A percentile compares a stretch with the other conserved stretches of the same genome.
phyloP scores from a whole-genome alignment of 1,139 yeast species.

The Hansenula lynferdii region DNA sequence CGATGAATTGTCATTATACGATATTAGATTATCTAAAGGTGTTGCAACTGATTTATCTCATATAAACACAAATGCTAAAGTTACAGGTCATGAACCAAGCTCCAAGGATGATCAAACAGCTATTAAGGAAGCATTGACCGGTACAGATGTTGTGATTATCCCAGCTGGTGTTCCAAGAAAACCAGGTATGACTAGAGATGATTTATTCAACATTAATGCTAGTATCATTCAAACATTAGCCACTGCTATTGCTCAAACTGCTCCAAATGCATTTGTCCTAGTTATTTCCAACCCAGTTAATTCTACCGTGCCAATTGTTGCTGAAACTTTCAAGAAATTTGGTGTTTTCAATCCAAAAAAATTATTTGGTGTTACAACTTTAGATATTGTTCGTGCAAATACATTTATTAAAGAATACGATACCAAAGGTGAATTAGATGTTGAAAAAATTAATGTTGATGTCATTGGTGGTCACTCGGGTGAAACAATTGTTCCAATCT shows the following conservation, averaged over 20 bases:
- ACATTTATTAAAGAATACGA: slow-evolving; percentile 48
- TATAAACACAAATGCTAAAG: slow-evolving; percentile 55
- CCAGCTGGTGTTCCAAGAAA: slow-evolving; percentile 86
- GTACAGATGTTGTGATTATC: slow-evolving; percentile 56
- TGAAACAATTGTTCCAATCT: slow-evolving; percentile 62
- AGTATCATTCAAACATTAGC: slow-evolving; percentile 60
- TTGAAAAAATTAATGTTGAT: slow-evolving; percentile 21
- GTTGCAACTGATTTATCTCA: slow-evolving; percentile 75
- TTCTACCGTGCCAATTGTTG: slow-evolving; percentile 72
- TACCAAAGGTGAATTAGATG: slow-evolving; percentile 27
- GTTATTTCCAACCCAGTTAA: slow-evolving; percentile 75
- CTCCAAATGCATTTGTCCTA: slow-evolving; percentile 61
- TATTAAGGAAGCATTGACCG: slow-evolving; percentile 44
- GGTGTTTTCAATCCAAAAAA: slow-evolving; percentile 52
- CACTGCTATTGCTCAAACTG: slow-evolving; percentile 48
- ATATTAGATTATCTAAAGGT: slow-evolving; percentile 64
- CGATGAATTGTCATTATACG: slow-evolving; percentile 55
- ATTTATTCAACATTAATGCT: slow-evolving; percentile 70
- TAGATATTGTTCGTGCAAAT: slow-evolving; percentile 67
- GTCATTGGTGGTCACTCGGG: slow-evolving; percentile 80
- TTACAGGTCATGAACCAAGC: slow-evolving; percentile 51
- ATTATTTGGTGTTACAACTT: slow-evolving; percentile 69
- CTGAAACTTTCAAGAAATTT: slow-evolving; percentile 57
- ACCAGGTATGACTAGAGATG: slow-evolving; percentile 80
- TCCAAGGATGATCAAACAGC: slow-evolving; percentile 45